A percentile compares a stretch with the other conserved stretches of the same genome.
These are phyloP conservation scores for Syncephalastrum racemosum DNA, from an alignment of 371 early-diverging fungal genomes.

Conservation along the genomic window DNA sequence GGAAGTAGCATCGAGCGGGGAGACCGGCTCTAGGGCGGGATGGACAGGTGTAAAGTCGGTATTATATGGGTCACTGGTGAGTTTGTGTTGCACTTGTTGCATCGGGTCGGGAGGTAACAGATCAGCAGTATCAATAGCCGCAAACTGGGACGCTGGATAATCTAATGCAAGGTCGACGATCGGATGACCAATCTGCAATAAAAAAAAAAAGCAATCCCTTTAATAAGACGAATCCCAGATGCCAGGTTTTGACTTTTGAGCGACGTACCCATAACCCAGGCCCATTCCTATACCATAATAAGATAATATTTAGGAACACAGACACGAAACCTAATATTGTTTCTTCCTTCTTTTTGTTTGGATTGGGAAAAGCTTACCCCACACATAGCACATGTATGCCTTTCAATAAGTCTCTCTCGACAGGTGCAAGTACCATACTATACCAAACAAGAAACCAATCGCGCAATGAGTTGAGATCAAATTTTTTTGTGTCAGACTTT, in stretches of 20 bases:
- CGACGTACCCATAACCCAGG: conserved; percentile 35
- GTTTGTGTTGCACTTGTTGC: conserved; percentile 4
- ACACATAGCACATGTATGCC: conserved; percentile 27
- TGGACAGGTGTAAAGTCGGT: conserved; percentile 21
- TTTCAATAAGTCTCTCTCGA: conserved; percentile 15
- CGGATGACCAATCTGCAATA: conserved; percentile 23
- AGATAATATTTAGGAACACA: neutral
- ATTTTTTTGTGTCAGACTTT: no score
- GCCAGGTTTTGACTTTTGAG: neutral
- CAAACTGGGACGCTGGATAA: conserved; percentile 18
- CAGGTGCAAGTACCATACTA: conserved; percentile 26
- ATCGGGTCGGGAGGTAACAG: conserved; percentile 16
- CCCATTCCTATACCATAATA: conserved; percentile 16
- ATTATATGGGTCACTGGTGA: neutral
- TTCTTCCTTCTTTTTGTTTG: no score
- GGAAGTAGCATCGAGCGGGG: conserved; percentile 3
- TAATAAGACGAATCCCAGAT: neutral
- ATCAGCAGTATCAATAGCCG: conserved; percentile 21
- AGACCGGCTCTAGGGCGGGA: conserved; percentile 9
- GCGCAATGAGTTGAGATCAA: no score
- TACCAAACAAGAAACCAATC: neutral
- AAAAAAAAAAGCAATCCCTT: neutral
- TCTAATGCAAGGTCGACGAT: conserved; percentile 34
- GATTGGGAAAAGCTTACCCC: conserved; percentile 17
- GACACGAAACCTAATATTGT: neutral